phyloP scores from a whole-genome alignment of 345 rosid species.

The Rhizophora mangle region DNA sequence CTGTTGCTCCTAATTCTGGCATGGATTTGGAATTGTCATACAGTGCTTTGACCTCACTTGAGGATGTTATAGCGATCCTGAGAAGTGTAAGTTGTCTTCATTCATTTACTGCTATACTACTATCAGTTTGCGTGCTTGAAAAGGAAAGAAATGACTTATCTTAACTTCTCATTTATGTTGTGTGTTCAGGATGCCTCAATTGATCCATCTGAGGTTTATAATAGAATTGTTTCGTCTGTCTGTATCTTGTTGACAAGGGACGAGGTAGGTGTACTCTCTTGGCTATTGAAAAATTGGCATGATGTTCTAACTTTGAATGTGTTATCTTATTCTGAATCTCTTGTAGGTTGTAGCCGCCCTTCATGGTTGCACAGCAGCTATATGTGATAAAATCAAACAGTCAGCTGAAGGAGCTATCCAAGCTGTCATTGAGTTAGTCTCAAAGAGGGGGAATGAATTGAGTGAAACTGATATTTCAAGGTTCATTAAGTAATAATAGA shows the following conservation, averaged over 20 bases:
- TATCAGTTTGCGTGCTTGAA: slow-evolving; percentile 4
- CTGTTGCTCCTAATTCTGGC: slow-evolving; percentile 43
- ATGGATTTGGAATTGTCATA: slow-evolving; percentile 70
- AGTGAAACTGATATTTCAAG: slow-evolving; percentile 72
- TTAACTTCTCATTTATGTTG: not conserved
- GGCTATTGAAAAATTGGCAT: slow-evolving; percentile 14
- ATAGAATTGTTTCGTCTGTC: slow-evolving; percentile 80
- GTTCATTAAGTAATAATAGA: slow-evolving; percentile 28
- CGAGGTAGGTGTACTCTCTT: slow-evolving; percentile 55
- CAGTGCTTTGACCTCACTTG: slow-evolving; percentile 80
- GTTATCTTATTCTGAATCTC: slow-evolving; percentile 31
- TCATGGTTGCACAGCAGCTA: slow-evolving; percentile 66
- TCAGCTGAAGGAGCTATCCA: slow-evolving; percentile 96
- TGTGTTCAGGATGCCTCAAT: slow-evolving; percentile 89
- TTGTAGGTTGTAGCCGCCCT: slow-evolving; percentile 82
- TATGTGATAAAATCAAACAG: slow-evolving; percentile 81
- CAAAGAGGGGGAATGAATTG: slow-evolving; percentile 73
- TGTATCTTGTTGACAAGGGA: slow-evolving; percentile 65
- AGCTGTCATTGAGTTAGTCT: slow-evolving; percentile 86
- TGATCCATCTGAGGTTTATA: slow-evolving; percentile 96
- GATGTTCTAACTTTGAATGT: slow-evolving; percentile 2
- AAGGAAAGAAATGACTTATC: not conserved
- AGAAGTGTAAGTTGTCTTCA: slow-evolving; percentile 60
- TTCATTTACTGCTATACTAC: slow-evolving; percentile 12
- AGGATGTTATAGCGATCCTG: slow-evolving; percentile 92